A percentile compares a stretch with the other conserved stretches of the same genome.
phyloP scores from a whole-genome alignment of 2,329 filamentous ascomycete genomes.

The Aspergillus texensis region DNA sequence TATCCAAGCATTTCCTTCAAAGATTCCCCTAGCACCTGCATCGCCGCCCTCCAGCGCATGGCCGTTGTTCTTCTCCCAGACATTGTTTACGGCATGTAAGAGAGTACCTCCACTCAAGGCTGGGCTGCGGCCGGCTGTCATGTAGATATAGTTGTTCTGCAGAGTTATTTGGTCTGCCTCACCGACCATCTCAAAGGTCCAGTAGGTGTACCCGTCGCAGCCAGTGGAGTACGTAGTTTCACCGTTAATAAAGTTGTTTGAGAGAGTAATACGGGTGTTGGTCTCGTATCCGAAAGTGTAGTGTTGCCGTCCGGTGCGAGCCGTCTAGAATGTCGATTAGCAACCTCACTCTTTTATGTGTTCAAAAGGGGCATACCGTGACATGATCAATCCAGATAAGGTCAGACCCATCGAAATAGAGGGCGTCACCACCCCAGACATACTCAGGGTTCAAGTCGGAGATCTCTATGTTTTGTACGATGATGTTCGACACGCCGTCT shows the following conservation, averaged over 20 bases:
- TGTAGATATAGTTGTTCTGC: constrained; percentile 64
- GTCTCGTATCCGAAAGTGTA: constrained; percentile 59
- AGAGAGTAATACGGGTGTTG: constrained; percentile 59
- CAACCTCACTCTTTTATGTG: not conserved
- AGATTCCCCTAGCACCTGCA: not conserved
- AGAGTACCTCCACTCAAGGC: constrained; percentile 60
- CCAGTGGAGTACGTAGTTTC: constrained; percentile 56
- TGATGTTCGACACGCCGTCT: constrained; percentile 53
- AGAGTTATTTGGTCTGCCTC: constrained; percentile 58
- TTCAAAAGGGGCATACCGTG: constrained; percentile 22
- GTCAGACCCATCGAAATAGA: constrained; percentile 50
- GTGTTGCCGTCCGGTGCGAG: constrained; percentile 62
- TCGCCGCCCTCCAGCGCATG: constrained; percentile 56
- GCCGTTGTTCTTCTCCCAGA: constrained; percentile 57
- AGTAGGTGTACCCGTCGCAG: constrained; percentile 61
- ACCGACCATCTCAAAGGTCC: constrained; percentile 47
- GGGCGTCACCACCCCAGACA: constrained; percentile 61
- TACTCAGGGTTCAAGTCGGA: constrained; percentile 56
- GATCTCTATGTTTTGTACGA: constrained; percentile 60
- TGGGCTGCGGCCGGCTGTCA: constrained; percentile 59
- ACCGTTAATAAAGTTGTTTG: constrained; percentile 63
- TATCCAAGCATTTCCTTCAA: not conserved
- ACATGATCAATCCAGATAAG: constrained; percentile 52
- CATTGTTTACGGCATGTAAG: constrained; percentile 63
- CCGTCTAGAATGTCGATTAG: constrained; percentile 36